phyloP scores from a whole-genome alignment of 2,329 filamentous ascomycete genomes.

The Paraphaeosphaeria sporulosa region DNA sequence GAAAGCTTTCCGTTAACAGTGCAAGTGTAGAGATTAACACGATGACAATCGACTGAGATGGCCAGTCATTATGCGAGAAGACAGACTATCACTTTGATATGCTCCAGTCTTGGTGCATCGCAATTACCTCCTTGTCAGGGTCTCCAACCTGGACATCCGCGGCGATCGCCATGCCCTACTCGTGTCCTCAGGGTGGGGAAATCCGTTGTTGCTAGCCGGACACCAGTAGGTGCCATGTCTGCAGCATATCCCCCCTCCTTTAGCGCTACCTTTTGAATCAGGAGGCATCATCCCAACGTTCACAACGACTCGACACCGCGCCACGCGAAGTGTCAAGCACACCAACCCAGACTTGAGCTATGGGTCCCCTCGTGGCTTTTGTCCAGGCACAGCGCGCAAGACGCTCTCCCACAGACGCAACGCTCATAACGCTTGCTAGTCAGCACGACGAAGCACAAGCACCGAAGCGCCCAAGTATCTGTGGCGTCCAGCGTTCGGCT shows the following conservation, averaged over 20 bases:
- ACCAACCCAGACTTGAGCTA: not conserved
- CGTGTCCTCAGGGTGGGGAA: not conserved
- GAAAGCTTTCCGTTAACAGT: not conserved
- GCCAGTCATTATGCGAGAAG: not conserved
- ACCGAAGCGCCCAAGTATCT: not conserved
- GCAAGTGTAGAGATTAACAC: not conserved
- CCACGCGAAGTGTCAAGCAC: slow-evolving; percentile 2
- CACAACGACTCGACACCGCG: not conserved
- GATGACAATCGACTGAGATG: not conserved
- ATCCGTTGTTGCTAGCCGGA: slow-evolving; percentile 1
- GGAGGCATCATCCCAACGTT: slow-evolving; percentile 1
- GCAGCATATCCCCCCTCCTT: not conserved
- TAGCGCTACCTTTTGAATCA: slow-evolving; percentile 7
- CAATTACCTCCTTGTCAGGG: not conserved
- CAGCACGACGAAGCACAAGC: not conserved
- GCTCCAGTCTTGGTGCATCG: not conserved
- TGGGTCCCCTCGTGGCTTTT: not conserved
- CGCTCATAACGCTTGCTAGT: slow-evolving; percentile 12
- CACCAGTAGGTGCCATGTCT: slow-evolving; percentile 3
- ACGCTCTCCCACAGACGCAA: not conserved
- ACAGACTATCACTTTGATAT: not conserved
- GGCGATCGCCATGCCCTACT: not conserved
- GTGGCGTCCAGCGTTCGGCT: slow-evolving; percentile 7
- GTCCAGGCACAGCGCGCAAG: not conserved
- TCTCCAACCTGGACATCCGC: not conserved